Base-by-base conservation (phyloP, 2,329 filamentous ascomycete genomes). In the Monosporascus cannonballus region DNA sequence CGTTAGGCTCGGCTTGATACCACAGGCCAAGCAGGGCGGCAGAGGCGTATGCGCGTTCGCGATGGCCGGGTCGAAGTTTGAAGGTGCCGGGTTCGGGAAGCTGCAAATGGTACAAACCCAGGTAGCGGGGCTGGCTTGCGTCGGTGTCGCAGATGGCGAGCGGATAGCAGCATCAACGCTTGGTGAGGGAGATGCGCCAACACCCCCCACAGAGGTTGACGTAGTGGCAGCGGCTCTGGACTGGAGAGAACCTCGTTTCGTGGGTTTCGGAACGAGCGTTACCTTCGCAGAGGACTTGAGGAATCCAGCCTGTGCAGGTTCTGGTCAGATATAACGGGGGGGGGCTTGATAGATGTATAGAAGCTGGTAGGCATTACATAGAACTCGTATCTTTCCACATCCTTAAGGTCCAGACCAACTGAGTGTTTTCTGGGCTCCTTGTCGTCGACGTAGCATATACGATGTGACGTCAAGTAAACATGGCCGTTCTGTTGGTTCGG, bases 61-160 rank as follows among this genome's bases (percentile, higher is more conserved):
- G 2, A 87, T 85, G 1, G 85, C 79, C 0, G 91, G 89, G 63
- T 97, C 93, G 67, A 97, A 97, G 68, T 96, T 96, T 38, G 89
- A 89, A 1, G 94, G 92, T 1, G 96, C 85, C 0, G 90, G 87
- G 64, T 97, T 97, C 9, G 92, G 93, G 66, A 96, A 95, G 60
- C 89, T 93, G 76, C 93, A 97, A 64, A 97, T 97, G 2, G 89
- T 87, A 73, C 93, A 97, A 20, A 97, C 86, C 93, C 93, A 97
- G 4, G 91, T 96, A 6, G 89, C 90, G 54, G 77, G 81, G 59
- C 77, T 79, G 15, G 75, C 68, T 15, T 78, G 71, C 1, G 75
- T 61, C 34, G 80, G 73, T 17, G 77, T 73, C 73, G 71, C 52
- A 60, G 72, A 59, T 62, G 74, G 64, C 41, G 70, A 62, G 53